Evolutionary conservation across 768 basidiomycete genomes (phyloP).

Genomic region (Hygrophorus russula): DNA sequence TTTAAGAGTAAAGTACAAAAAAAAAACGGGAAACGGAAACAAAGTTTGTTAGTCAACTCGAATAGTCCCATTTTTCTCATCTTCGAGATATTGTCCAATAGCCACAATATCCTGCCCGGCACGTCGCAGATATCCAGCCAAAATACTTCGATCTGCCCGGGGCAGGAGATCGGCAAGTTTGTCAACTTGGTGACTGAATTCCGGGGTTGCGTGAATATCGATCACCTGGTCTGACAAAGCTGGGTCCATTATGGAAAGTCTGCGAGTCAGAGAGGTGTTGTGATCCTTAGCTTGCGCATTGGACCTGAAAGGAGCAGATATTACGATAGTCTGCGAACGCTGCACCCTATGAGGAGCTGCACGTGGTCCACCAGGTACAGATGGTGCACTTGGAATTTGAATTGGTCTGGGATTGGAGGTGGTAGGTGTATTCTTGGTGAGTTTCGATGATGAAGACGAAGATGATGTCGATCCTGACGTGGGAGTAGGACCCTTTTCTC

Average conservation of each 20-base stretch:
- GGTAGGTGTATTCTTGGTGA: constrained; percentile 24
- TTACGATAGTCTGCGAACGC: constrained; percentile 59
- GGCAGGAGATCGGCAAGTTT: constrained; percentile 62
- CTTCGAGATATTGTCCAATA: constrained; percentile 80
- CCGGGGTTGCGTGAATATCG: constrained; percentile 31
- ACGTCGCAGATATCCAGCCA: constrained; percentile 62
- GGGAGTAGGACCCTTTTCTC: constrained; percentile 16
- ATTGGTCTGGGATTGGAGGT: constrained; percentile 11
- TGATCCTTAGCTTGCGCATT: constrained; percentile 13
- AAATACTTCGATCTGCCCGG: constrained; percentile 53
- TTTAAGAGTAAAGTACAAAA: background rate
- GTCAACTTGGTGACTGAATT: constrained; percentile 59
- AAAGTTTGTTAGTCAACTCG: constrained; percentile 18
- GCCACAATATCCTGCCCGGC: constrained; percentile 75
- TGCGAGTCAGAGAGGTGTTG: constrained; percentile 19
- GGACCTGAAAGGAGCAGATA: constrained; percentile 21
- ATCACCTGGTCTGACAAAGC: constrained; percentile 8
- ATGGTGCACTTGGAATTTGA: constrained; percentile 28
- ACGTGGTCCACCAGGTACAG: constrained; percentile 66
- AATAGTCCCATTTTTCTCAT: constrained; percentile 66
- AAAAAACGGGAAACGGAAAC: background rate
- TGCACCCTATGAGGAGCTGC: constrained; percentile 51
- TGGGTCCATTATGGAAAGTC: constrained; percentile 27
- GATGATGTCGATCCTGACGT: background rate
- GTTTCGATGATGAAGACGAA: constrained; percentile 21